These are phyloP conservation scores for Aureobasidium sp. DNA, from an alignment of 2,329 filamentous ascomycete genomes.

Conservation along the genomic window DNA sequence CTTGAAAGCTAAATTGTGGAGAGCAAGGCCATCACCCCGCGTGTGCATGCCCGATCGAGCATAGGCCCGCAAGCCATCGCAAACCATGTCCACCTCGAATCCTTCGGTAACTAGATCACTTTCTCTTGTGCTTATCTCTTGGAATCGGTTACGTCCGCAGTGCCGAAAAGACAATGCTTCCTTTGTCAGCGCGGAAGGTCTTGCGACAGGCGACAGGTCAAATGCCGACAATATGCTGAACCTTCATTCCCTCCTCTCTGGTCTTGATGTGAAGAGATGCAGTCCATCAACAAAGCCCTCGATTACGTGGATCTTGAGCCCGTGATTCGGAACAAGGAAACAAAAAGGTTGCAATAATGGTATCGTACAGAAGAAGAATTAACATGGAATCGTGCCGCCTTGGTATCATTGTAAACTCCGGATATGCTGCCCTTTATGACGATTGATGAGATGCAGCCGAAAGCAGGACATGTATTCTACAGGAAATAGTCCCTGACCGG, in stretches of 20 bases:
- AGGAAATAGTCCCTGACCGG: conserved; percentile 59
- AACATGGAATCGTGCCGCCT: conserved; percentile 3
- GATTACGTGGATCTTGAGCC: not conserved
- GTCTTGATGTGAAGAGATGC: too few relatives aligned
- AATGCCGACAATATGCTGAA: too few relatives aligned
- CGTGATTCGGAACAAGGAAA: not conserved
- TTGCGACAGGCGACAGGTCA: not conserved
- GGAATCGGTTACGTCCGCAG: not conserved
- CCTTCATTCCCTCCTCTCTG: too few relatives aligned
- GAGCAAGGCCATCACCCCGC: too few relatives aligned
- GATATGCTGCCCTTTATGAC: conserved; percentile 6
- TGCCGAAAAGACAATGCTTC: not conserved
- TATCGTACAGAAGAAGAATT: conserved; percentile 1
- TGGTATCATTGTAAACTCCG: conserved; percentile 14
- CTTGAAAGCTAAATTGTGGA: not conserved
- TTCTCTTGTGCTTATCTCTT: not conserved
- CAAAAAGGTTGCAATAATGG: not conserved
- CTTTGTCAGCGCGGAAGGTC: not conserved
- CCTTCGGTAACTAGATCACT: not conserved
- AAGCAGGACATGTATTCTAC: conserved; percentile 35
- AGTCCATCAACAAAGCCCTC: too few relatives aligned
- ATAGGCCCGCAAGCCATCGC: not conserved
- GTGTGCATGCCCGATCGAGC: not conserved
- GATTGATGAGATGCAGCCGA: not conserved
- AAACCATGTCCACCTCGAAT: not conserved